Evolutionary conservation across 805 yeast genomes (phyloP).

Genomic region (Suhomyces tanzawaensis): DNA sequence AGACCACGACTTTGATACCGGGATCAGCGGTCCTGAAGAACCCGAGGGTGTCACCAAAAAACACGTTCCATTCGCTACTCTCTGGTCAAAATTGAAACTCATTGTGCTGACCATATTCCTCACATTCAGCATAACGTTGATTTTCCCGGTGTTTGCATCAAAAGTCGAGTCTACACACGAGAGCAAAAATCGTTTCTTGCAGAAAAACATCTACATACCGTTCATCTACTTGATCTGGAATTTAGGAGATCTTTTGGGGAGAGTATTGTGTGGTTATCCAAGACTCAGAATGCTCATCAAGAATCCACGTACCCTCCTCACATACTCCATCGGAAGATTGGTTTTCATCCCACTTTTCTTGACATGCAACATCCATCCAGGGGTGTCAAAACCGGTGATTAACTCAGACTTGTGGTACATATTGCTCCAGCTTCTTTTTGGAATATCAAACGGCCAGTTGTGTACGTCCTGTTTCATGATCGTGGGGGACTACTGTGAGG

Average conservation of each 20-base stretch:
- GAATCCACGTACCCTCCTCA: conserved; percentile 44
- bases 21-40: not conserved
- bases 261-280: conserved; percentile 61
- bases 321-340: conserved; percentile 55
- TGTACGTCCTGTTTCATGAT: conserved; percentile 78
- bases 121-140: conserved; percentile 69
- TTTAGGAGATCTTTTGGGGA: conserved; percentile 78
- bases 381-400: conserved; percentile 36
- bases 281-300: conserved; percentile 29
- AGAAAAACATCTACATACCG: conserved; percentile 58
- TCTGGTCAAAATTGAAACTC: conserved; percentile 61
- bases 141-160: conserved; percentile 90
- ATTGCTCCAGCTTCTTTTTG: conserved; percentile 71
- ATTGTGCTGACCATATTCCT: conserved; percentile 70
- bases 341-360: conserved; percentile 70
- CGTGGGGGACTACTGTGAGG: conserved; percentile 57
- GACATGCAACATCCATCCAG: conserved; percentile 57
- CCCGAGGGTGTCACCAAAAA: conserved; percentile 16
- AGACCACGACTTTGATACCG: conserved; percentile 1
- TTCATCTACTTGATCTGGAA: conserved; percentile 85
- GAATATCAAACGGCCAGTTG: conserved; percentile 84
- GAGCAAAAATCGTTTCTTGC: conserved; percentile 38
- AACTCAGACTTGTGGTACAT: conserved; percentile 68
- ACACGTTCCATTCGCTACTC: conserved; percentile 56
- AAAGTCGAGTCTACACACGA: conserved; percentile 50